Evolutionary conservation across 1,284 basidiomycete genomes (phyloP).

Genomic region (Tylopilus sp.): DNA sequence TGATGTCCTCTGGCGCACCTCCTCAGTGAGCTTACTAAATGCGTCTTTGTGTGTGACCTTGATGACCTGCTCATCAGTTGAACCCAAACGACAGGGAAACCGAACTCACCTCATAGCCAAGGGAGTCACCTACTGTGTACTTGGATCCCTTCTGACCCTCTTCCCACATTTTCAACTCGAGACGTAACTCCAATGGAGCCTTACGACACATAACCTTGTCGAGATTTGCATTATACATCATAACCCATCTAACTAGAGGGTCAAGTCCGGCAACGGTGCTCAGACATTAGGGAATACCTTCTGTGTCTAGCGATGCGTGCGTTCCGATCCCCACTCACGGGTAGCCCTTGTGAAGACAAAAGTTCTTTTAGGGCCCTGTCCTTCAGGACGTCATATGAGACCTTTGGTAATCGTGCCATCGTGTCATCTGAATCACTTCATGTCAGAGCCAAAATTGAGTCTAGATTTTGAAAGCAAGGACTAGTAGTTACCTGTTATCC

Average conservation of each 20-base stretch:
- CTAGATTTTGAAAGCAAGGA: constrained; percentile 2
- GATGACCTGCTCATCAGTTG: background rate
- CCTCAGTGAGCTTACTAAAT: constrained; percentile 25
- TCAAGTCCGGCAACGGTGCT: background rate
- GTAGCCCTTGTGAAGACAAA: constrained; percentile 47
- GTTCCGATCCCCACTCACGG: constrained; percentile 49
- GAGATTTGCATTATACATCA: constrained; percentile 65
- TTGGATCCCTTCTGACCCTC: constrained; percentile 39
- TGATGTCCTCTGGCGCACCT: constrained; percentile 19
- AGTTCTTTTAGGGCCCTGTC: constrained; percentile 59
- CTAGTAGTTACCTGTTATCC: constrained; percentile 32
- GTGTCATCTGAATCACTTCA: constrained; percentile 33
- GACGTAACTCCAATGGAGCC: constrained; percentile 43
- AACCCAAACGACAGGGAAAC: background rate
- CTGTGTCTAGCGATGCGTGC: constrained; percentile 54
- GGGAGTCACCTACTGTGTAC: constrained; percentile 40
- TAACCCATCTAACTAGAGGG: constrained; percentile 50
- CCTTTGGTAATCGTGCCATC: constrained; percentile 54
- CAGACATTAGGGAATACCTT: constrained; percentile 38
- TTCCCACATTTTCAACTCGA: constrained; percentile 58
- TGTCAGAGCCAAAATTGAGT: constrained; percentile 20
- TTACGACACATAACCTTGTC: constrained; percentile 53
- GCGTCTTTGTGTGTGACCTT: constrained; percentile 26
- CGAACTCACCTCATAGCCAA: constrained; percentile 45
- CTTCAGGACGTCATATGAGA: constrained; percentile 59